phyloP scores from a whole-genome alignment of 352 stramenopile genomes.

The Phytophthora nicotianae region DNA sequence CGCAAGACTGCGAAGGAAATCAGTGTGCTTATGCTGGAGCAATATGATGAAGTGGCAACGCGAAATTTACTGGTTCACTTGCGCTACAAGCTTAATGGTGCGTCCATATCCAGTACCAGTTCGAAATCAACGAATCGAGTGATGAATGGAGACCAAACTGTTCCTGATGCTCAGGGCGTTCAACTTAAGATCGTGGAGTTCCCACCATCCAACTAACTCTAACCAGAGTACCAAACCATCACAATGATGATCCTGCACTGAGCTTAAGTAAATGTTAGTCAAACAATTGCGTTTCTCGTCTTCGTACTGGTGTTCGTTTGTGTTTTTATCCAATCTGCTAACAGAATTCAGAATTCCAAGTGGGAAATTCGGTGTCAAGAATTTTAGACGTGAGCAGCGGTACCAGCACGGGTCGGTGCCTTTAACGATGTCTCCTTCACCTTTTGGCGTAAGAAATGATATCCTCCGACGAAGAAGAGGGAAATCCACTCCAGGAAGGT shows the following conservation, averaged over 20 bases:
- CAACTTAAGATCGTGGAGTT: conserved; percentile 34
- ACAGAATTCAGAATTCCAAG: background rate
- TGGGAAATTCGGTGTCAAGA: background rate
- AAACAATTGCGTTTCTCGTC: background rate
- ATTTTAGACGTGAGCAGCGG: conserved; percentile 27
- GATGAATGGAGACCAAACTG: conserved; percentile 30
- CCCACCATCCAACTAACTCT: conserved; percentile 29
- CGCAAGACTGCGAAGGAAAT: conserved; percentile 29
- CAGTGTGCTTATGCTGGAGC: conserved; percentile 28
- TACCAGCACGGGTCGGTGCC: conserved; percentile 11
- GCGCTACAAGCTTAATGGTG: conserved; percentile 19
- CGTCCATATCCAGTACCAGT: background rate
- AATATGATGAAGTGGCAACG: conserved; percentile 20
- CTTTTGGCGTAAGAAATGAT: conserved; percentile 33
- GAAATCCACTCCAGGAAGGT: conserved; percentile 60
- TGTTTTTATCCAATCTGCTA: too few species aligned
- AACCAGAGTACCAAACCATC: conserved; percentile 21
- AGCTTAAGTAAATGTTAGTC: background rate
- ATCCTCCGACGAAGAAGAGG: conserved; percentile 45
- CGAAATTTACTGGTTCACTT: conserved; percentile 33
- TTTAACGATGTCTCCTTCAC: conserved; percentile 30
- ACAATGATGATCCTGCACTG: background rate
- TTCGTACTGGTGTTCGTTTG: background rate
- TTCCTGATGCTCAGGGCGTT: conserved; percentile 28
- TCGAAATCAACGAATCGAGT: conserved; percentile 10